phyloP scores from a whole-genome alignment of 2,329 filamentous ascomycete genomes.

The Diaporthe destruens region DNA sequence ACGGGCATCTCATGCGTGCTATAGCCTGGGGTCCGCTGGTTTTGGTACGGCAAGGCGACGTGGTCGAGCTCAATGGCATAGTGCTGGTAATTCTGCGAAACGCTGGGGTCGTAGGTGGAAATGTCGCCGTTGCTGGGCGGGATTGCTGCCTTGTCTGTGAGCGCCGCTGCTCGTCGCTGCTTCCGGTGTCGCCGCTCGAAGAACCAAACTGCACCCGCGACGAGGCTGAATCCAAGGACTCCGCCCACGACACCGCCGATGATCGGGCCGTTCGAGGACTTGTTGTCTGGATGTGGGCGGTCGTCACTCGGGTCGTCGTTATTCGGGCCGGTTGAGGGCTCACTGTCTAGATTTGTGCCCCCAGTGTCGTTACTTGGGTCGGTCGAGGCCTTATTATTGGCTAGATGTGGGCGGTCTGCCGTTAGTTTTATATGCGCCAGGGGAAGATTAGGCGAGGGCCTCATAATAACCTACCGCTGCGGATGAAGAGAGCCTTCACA shows the following conservation, averaged over 20 bases:
- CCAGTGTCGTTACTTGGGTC: too few relatives aligned
- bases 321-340: too few relatives aligned
- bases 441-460: neutral
- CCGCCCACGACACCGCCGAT: neutral
- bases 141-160: too few relatives aligned
- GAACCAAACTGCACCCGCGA: neutral
- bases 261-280: neutral
- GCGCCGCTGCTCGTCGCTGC: neutral
- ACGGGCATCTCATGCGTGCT: neutral
- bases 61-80: neutral
- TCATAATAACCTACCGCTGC: neutral
- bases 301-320: too few relatives aligned
- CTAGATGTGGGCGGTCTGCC: neutral
- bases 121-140: neutral
- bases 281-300: neutral
- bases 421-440: neutral
- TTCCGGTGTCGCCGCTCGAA: neutral
- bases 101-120: neutral
- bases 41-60: neutral
- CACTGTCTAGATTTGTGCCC: too few relatives aligned
- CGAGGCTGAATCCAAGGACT: neutral
- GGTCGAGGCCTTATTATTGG: neutral
- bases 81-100: conserved; percentile 5
- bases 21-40: neutral
- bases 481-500: neutral